Percentiles rank a stretch among this genome's conserved stretches.
Evolutionary conservation across 1,139 yeast genomes (phyloP).

Genomic region (Sugiyamaella paludigena): DNA sequence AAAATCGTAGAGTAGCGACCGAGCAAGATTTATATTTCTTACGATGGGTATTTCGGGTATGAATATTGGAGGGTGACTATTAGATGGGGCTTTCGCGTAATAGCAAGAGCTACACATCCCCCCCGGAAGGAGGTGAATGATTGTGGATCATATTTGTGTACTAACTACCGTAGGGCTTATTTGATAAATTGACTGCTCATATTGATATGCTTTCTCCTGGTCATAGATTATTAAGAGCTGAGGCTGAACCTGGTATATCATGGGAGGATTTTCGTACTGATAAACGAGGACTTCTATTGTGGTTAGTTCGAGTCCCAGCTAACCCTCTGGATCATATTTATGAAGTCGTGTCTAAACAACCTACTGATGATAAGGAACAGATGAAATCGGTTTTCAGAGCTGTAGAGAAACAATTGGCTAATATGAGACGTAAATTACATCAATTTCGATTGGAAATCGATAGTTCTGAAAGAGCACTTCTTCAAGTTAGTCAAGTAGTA

Average conservation of each 20-base stretch:
- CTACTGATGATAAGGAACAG: constrained; percentile 14
- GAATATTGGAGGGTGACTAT: not conserved
- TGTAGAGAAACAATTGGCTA: constrained; percentile 21
- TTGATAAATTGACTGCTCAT: constrained; percentile 19
- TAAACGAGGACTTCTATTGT: constrained; percentile 26
- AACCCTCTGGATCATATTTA: constrained; percentile 19
- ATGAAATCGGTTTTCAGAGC: constrained; percentile 15
- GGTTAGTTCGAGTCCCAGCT: constrained; percentile 22
- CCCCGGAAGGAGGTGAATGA: too few relatives aligned
- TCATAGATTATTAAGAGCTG: constrained; percentile 25
- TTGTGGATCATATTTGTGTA: too few relatives aligned
- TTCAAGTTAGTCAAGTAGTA: constrained; percentile 17
- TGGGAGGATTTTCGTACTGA: constrained; percentile 30
- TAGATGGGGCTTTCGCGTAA: not conserved
- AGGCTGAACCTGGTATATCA: constrained; percentile 29
- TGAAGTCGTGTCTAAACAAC: constrained; percentile 12
- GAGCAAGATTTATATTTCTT: constrained; percentile 28
- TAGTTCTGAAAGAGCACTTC: constrained; percentile 19
- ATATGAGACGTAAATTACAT: constrained; percentile 18
- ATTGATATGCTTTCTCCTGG: constrained; percentile 19
- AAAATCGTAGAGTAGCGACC: constrained; percentile 17
- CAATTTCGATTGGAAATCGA: constrained; percentile 21
- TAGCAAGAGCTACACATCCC: too few relatives aligned
- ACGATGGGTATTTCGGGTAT: constrained; percentile 29
- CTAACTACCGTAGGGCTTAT: constrained; percentile 17